These are phyloP conservation scores for Aphanomyces stellatus DNA, from an alignment of 352 stramenopile genomes.

Conservation along the genomic window DNA sequence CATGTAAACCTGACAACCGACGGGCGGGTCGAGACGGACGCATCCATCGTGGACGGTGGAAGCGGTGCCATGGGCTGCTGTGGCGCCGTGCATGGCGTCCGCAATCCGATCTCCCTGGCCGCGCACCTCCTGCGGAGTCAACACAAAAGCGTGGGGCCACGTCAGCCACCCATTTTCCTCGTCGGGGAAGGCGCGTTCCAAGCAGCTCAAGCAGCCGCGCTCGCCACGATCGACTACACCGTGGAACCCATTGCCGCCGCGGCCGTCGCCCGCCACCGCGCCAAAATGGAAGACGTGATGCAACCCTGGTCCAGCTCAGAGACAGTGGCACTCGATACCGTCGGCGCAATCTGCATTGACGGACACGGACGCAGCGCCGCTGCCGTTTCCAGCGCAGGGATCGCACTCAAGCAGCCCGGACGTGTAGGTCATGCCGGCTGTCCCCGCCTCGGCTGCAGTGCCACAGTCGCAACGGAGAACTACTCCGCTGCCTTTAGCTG, in stretches of 20 bases:
- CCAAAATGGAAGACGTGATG: conserved; percentile 12
- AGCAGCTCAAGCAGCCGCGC: conserved; percentile 28
- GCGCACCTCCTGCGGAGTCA: conserved; percentile 29
- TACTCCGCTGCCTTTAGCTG: neutral
- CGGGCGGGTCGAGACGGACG: conserved; percentile 46
- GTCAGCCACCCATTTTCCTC: conserved; percentile 48
- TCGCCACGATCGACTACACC: conserved; percentile 30
- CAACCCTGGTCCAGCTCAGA: no score
- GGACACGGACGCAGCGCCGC: conserved; percentile 39
- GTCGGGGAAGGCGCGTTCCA: conserved; percentile 35
- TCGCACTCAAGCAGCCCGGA: conserved; percentile 55
- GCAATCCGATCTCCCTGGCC: conserved; percentile 38
- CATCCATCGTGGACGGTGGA: conserved; percentile 39
- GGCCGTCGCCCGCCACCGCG: neutral
- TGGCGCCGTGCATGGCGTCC: conserved; percentile 37
- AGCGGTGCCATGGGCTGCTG: conserved; percentile 33
- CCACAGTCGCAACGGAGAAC: conserved; percentile 23
- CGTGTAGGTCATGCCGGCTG: conserved; percentile 56
- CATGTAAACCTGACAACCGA: conserved; percentile 45
- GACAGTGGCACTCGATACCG: conserved; percentile 64
- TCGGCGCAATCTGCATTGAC: conserved; percentile 56
- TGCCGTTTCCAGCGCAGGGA: conserved; percentile 53
- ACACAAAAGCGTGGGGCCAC: conserved; percentile 15
- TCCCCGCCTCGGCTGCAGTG: conserved; percentile 50
- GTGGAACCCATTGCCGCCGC: conserved; percentile 32